phyloP scores from a whole-genome alignment of 768 basidiomycete species.

The Boletus vinaceobasis region DNA sequence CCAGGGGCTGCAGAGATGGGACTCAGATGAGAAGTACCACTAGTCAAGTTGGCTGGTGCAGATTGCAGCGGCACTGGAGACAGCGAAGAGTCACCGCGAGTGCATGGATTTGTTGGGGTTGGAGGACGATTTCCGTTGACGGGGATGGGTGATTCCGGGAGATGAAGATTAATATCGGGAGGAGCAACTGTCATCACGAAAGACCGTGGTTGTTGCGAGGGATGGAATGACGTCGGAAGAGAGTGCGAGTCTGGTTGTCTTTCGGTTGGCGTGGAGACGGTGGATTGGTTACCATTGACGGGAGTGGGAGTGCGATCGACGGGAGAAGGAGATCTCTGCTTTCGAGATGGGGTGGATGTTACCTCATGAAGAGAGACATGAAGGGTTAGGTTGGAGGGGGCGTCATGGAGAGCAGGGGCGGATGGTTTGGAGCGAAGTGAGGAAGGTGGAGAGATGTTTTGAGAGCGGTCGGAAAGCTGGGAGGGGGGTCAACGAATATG shows the following conservation, averaged over 20 bases:
- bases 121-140: not conserved
- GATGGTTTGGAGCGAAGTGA: conserved; percentile 25
- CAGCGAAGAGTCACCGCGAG: not conserved
- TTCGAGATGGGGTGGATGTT: not conserved
- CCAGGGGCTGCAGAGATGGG: conserved; percentile 18
- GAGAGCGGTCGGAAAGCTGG: conserved; percentile 12
- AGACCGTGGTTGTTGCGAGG: conserved; percentile 33
- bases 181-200: conserved; percentile 45
- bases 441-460: conserved; percentile 1
- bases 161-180: conserved; percentile 23
- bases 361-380: conserved; percentile 10
- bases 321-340: conserved; percentile 14
- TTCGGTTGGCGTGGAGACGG: conserved; percentile 21
- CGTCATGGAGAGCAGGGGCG: conserved; percentile 20
- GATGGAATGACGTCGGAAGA: conserved; percentile 11
- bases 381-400: conserved; percentile 23
- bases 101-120: not conserved
- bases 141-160: conserved; percentile 6
- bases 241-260: conserved; percentile 6
- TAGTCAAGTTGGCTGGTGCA: conserved; percentile 11
- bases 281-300: not conserved
- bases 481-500: not conserved
- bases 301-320: conserved; percentile 4
- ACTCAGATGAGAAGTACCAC: conserved; percentile 17
- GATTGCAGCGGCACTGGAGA: conserved; percentile 15